Percentiles rank a stretch among this genome's conserved stretches.
These are phyloP conservation scores for Boletus patriciae DNA, from an alignment of 768 basidiomycete species.

Conservation along the genomic window DNA sequence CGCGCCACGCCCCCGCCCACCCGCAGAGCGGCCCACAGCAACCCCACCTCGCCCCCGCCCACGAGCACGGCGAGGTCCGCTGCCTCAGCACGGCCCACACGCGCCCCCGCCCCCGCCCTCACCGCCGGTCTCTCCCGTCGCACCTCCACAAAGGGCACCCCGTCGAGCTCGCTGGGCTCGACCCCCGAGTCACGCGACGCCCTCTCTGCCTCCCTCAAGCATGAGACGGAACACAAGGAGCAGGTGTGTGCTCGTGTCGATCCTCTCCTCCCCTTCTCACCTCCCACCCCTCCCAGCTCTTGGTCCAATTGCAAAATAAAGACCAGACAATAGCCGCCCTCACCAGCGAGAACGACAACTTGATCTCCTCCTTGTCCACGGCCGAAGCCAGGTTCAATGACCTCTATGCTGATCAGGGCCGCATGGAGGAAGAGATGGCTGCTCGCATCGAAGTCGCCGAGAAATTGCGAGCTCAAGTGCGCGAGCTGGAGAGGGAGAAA, in stretches of 20 bases:
- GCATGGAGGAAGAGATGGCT: conserved; percentile 79
- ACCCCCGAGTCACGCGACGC: conserved; percentile 54
- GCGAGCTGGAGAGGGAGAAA: conserved; percentile 88
- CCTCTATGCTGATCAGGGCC: conserved; percentile 76
- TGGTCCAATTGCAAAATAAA: conserved; percentile 76
- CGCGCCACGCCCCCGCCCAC: too few relatives aligned
- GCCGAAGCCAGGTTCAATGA: conserved; percentile 77
- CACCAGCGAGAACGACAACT: conserved; percentile 60
- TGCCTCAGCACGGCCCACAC: conserved; percentile 57
- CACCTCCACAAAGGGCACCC: conserved; percentile 44
- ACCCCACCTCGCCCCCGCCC: conserved; percentile 43
- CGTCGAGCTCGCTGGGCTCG: conserved; percentile 37
- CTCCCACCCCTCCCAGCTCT: conserved; percentile 48
- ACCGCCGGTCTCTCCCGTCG: conserved; percentile 45
- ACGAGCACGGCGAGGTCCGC: conserved; percentile 46
- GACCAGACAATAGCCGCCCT: conserved; percentile 65
- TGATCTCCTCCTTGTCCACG: conserved; percentile 61
- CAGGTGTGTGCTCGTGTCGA: conserved; percentile 46
- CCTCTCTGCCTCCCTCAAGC: conserved; percentile 62
- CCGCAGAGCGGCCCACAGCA: too few relatives aligned
- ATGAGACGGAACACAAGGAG: conserved; percentile 81
- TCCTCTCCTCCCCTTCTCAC: conserved; percentile 10
- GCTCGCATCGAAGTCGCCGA: conserved; percentile 81
- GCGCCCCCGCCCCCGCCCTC: conserved; percentile 46
- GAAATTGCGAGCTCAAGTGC: conserved; percentile 76